Base-by-base conservation (phyloP, 805 yeast genomes). In the Saccharomycopsis schoenii region DNA sequence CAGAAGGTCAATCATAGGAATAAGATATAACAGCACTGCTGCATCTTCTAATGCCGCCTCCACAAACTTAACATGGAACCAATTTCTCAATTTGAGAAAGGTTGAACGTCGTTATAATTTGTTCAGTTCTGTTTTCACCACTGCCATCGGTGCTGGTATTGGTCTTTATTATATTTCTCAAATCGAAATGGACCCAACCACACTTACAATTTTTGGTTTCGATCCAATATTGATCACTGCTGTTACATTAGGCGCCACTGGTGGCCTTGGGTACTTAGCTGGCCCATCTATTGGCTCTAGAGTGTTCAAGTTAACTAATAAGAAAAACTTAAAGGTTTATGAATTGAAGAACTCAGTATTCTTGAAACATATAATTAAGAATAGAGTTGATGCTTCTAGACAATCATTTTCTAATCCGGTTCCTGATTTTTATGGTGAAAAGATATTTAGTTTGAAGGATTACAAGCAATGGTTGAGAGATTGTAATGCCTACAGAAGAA, bases 381-480 rank as follows among this genome's bases (percentile, higher is more conserved):
- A 90, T 73, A 80, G 99, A 68, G 97, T 92, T 37, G 96, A 94
- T 75, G 97, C 99, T 21, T 81, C 92, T 19, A 83, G 88, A 61
- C 97, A 92, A 75, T 83, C 91, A 69, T 86, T 91, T 74, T 81
- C 88, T 60, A 94, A 93, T 74, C 98, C 98, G 14, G 96, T 94
- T 56, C 97, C 97, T n/a, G 99, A 94, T 73, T 94, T 91, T 75
- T 94, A 94, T 71, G 99, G 99, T 50, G 99, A 94, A 75, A 89
- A 89, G 73, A 92, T 94, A 64, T 89, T 90, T 59, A 86, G 96
- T 59, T 74, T 93, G 69, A 82, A 83, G 67, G 92, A 84, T 66
- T 94, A 94, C 75, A 88, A 91, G 75, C 94, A 89, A 72, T 94
- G 99, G 99, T 79, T 94, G 68, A 83, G 98, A 69, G 98, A 94